Conservation (phyloP, 148 eudicot genomes). For the Mesembryanthemum crystallinum region DNA sequence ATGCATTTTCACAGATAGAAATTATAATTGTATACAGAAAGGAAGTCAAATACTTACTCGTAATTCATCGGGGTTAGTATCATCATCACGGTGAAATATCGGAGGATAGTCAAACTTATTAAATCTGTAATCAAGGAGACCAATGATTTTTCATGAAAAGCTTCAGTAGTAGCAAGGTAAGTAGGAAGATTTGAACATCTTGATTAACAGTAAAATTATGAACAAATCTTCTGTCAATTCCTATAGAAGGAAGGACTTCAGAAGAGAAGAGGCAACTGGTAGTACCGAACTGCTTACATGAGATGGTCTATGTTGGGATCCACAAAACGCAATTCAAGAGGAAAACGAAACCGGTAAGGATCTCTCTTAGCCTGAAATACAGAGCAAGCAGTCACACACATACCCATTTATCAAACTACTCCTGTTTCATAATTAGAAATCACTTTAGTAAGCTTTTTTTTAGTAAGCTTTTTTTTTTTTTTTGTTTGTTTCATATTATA, state of each 20-base stretch:
- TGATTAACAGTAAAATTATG: slow-evolving; percentile 2
- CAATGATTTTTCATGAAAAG: slow-evolving; percentile 13
- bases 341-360: slow-evolving; percentile 94
- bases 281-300: slow-evolving; percentile 51
- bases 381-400: slow-evolving; percentile 19
- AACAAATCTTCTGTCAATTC: background rate
- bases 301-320: slow-evolving; percentile 95
- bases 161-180: background rate
- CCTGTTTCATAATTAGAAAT: too few species aligned
- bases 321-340: slow-evolving; percentile 94
- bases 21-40: background rate
- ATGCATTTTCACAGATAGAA: background rate
- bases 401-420: background rate
- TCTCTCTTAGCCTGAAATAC: slow-evolving; percentile 93
- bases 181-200: background rate
- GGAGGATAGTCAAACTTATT: slow-evolving; percentile 90
- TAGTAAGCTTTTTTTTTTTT: too few species aligned
- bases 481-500: too few species aligned
- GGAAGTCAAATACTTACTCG: slow-evolving; percentile 49
- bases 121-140: slow-evolving; percentile 65
- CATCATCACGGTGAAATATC: slow-evolving; percentile 88
- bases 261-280: slow-evolving; percentile 9
- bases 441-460: too few species aligned
- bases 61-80: slow-evolving; percentile 80
- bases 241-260: background rate